A percentile compares a stretch with the other conserved stretches of the same genome.
Conservation (phyloP, 2,329 filamentous ascomycete genomes). For the Phaeoacremonium minimum region DNA sequence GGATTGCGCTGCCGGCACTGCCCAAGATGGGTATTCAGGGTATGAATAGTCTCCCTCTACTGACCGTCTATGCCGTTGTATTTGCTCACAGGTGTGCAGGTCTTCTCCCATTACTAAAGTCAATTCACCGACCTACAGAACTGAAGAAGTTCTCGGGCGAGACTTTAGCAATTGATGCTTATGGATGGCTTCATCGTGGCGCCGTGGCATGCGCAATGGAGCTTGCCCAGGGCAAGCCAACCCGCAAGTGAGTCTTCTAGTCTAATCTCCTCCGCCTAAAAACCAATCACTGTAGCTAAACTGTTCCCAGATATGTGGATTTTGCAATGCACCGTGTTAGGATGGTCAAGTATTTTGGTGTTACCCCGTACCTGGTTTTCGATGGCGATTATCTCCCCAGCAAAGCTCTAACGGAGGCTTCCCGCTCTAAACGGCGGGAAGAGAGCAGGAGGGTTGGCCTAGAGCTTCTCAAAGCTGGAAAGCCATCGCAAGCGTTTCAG, state of each 20-base stretch:
- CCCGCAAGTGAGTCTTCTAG: conserved; percentile 64
- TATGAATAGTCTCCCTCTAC: no score
- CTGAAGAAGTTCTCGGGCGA: conserved; percentile 84
- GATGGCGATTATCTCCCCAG: conserved; percentile 94
- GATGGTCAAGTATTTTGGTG: conserved; percentile 90
- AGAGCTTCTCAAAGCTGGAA: conserved; percentile 77
- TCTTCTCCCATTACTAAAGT: conserved; percentile 87
- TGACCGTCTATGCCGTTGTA: conserved; percentile 7
- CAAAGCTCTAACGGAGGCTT: conserved; percentile 82
- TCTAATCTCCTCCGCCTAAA: conserved; percentile 12
- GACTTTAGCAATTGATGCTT: conserved; percentile 91
- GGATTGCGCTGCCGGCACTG: background rate
- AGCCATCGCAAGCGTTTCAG: conserved; percentile 71
- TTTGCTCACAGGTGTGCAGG: conserved; percentile 50
- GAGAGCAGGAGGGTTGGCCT: conserved; percentile 72
- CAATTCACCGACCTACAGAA: conserved; percentile 84
- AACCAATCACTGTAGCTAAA: background rate
- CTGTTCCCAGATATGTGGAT: conserved; percentile 69
- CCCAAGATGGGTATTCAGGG: conserved; percentile 19
- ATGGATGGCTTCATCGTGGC: conserved; percentile 96
- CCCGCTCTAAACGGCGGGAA: conserved; percentile 69
- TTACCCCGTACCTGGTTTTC: conserved; percentile 93
- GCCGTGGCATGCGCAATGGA: conserved; percentile 88
- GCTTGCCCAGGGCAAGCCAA: conserved; percentile 82
- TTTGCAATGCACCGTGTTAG: conserved; percentile 85